phyloP scores from a whole-genome alignment of 371 early-diverging fungal genomes.

The Apophysomyces ossiformis region DNA sequence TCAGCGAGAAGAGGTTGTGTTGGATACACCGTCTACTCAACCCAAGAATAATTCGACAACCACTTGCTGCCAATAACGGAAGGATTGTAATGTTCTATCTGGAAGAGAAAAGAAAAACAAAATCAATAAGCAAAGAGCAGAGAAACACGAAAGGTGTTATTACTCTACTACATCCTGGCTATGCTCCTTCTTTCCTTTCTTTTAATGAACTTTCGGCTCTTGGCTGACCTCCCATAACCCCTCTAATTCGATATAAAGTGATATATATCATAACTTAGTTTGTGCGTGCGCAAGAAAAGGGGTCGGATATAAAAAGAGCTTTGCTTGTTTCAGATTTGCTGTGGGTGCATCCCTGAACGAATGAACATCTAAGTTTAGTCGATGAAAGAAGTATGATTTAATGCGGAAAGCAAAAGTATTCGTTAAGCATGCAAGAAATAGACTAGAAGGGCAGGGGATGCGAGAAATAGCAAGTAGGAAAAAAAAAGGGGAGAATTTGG shows the following conservation, averaged over 20 bases:
- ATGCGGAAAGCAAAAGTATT: background rate
- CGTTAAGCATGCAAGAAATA: conserved; percentile 9
- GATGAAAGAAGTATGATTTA: conserved; percentile 7
- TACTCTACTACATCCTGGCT: conserved; percentile 1
- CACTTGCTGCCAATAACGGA: conserved; percentile 30
- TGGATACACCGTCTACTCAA: conserved; percentile 35
- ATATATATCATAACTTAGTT: background rate
- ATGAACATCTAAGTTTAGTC: background rate
- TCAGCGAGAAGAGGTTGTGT: conserved; percentile 50
- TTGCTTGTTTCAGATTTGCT: background rate
- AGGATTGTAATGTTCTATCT: conserved; percentile 3
- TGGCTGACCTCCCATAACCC: background rate
- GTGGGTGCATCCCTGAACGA: background rate
- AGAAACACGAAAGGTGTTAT: background rate
- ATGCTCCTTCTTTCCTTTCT: conserved; percentile 4
- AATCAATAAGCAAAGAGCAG: background rate
- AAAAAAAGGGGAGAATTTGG: background rate
- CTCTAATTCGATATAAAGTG: conserved; percentile 1
- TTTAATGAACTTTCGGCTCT: conserved; percentile 9
- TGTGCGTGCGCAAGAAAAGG: too few species aligned
- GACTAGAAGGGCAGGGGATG: background rate
- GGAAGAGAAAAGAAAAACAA: background rate
- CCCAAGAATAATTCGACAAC: conserved; percentile 29
- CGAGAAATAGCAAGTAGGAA: background rate
- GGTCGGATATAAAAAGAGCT: too few species aligned